Percentiles rank a stretch among this genome's conserved stretches.
Conservation (phyloP, 495 filamentous ascomycete genomes). For the Penicillium nucicola region DNA sequence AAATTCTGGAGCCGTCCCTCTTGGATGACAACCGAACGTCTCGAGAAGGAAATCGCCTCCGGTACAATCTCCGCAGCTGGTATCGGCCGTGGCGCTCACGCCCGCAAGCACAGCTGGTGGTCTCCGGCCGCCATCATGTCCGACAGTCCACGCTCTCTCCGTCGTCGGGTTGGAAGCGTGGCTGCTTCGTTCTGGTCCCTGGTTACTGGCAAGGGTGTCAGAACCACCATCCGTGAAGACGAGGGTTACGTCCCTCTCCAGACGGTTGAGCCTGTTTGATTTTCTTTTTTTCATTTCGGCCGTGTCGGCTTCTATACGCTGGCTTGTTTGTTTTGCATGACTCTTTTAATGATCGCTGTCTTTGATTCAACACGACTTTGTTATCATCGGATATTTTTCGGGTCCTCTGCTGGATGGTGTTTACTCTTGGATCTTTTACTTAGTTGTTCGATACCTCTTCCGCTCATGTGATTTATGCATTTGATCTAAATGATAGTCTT, state of each 20-base stretch:
- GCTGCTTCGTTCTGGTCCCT: slow-evolving; percentile 24
- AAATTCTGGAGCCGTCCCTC: slow-evolving; percentile 82
- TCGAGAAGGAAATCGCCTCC: slow-evolving; percentile 48
- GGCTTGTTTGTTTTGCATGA: neutral
- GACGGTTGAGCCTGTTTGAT: slow-evolving; percentile 38
- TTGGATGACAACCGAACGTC: slow-evolving; percentile 80
- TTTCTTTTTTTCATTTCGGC: neutral
- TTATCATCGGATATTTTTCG: neutral
- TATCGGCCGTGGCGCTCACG: neutral
- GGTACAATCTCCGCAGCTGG: slow-evolving; percentile 12
- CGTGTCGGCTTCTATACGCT: neutral
- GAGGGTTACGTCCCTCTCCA: slow-evolving; percentile 45
- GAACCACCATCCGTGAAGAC: slow-evolving; percentile 21
- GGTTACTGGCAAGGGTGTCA: slow-evolving; percentile 24
- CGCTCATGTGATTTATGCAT: neutral
- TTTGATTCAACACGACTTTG: neutral
- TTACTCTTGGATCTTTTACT: neutral
- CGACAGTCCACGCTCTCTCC: slow-evolving; percentile 11
- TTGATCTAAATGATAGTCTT: neutral
- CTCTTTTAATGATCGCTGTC: neutral
- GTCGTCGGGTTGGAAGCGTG: slow-evolving; percentile 16
- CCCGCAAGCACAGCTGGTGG: slow-evolving; percentile 33
- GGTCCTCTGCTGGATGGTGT: neutral
- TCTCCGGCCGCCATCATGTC: slow-evolving; percentile 23
- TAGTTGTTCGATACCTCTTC: slow-evolving; percentile 17